A percentile compares a stretch with the other conserved stretches of the same genome.
Evolutionary conservation across 1,284 basidiomycete genomes (phyloP).

Genomic region (Puccinia triticina): DNA sequence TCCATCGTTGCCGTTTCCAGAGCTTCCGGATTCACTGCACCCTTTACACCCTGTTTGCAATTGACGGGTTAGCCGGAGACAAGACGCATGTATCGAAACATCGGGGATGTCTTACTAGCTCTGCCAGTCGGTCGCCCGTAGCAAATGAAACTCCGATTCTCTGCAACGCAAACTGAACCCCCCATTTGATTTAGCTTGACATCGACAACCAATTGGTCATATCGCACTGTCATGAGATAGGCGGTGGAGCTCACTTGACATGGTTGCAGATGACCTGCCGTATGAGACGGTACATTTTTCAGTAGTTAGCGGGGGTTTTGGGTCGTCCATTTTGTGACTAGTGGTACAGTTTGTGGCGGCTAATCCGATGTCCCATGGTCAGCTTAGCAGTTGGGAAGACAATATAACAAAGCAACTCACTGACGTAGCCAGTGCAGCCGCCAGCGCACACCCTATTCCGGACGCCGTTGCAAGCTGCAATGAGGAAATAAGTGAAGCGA

Average conservation of each 20-base stretch:
- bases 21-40: background rate
- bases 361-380: background rate
- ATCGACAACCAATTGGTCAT: background rate
- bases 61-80: background rate
- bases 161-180: background rate
- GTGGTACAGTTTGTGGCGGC: slow-evolving; percentile 5
- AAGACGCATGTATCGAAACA: background rate
- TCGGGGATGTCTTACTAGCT: background rate
- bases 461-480: background rate
- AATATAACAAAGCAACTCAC: background rate
- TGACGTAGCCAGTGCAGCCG: slow-evolving; percentile 12
- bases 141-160: background rate
- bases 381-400: background rate
- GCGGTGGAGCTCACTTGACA: background rate
- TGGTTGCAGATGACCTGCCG: background rate
- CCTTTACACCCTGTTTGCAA: slow-evolving; percentile 2
- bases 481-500: background rate
- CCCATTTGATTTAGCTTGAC: background rate
- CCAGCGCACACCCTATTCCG: background rate
- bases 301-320: background rate
- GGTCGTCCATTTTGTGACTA: background rate
- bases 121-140: background rate
- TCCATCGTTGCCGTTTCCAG: background rate
- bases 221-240: background rate
- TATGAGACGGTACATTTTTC: slow-evolving; percentile 24